Evolutionary conservation across 208 protist species (phyloP), one percentile per base, ranked within the genome.

Genomic region (Wallacemonas sp.): DNA sequence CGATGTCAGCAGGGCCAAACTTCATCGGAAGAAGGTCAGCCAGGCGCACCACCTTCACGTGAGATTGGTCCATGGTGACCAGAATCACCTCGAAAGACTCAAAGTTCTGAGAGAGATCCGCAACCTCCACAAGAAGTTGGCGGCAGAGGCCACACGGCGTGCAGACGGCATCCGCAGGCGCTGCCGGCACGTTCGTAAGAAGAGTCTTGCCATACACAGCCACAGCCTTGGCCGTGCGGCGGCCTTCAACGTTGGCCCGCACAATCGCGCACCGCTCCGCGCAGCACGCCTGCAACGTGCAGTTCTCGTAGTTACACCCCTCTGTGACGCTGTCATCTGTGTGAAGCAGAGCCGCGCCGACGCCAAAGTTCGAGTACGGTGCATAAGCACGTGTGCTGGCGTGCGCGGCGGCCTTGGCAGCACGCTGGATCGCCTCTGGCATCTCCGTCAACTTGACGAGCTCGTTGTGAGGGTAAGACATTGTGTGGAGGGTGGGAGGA

Each of bases 221-320:
- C 56, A 95, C 74, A 12, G 90, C 90, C 33, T 82, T 65, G 22
- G 84, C 86, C 2, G 75, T 84, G 19, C 90, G 86, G 0, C 54
- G 78, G 1, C 90, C 90, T 42, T 90, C 76, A 1, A 72, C 63
- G 59, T 95, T 95, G 0, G 84, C 86, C 39, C 77, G 76, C 44
- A 93, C 84, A 64, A 95, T 93, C 19, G 90, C 90, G 62, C 86
- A 93, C 22, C 83, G 81, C 72, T 95, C 90, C 19, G 90, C 90
- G 68, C 90, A 95, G 65, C 75, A 90, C 2, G 83, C 47, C 59
- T 95, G 88, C 33, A 83, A 66, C 2, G 74, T 86, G 68, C 86
- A 93, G 62, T 93, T 95, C 63, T 95, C 90, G 62, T 93, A 95
- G 63, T 95, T 95, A 66, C 86, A 93, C 11, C 90, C 90, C 12